Evolutionary conservation across 73 alveolate species (phyloP), one percentile per base, ranked within the genome.

Genomic region (Paramecium primaurelia): DNA sequence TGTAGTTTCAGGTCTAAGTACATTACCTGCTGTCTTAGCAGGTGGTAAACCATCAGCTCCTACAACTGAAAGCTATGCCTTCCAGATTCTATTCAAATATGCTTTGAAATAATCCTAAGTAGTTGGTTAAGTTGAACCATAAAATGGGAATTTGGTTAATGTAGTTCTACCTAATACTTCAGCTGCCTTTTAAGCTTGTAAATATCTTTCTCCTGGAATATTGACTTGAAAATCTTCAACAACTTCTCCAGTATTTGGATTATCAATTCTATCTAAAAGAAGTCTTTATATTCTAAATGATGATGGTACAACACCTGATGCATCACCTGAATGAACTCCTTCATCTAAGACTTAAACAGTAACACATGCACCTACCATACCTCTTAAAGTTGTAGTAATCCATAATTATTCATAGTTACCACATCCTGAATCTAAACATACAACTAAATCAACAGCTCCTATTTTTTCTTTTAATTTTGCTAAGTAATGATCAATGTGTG

Each of bases 261-360:
- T 96, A 77, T 98, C 98, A 22, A 98, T 71, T 85, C 99, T 93
- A 92, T 96, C 97, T 45, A 98, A 93, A 51, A 98, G 95, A 14
- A 58, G 60, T 88, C 99, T 94, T 45, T 94, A 95, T 37, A 98
- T 86, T 47, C 99, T 93, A 91, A 96, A 98, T 14, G 99, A 95
- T 85, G 97, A 98, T 30, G 99, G 99, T 49, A 97, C 96, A 14
- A 96, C 93, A 22, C 99, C 99, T 22, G 98, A 93, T 32, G 97
- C 98, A 22, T 92, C 96, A n/a, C 98, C 99, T 77, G 97, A 60
- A 95, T 98, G 99, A 25, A 87, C 92, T 59, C 98, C 98, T 36
- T 88, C 97, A 30, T 95, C 91, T 59, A 95, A 93, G 5, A 92
- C 96, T 80, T 94, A 95, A 28, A 98, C 99, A 25, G 95, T 97